Base-by-base conservation (phyloP, 192 early-diverging fungal genomes). In the Coemansia sp. region DNA sequence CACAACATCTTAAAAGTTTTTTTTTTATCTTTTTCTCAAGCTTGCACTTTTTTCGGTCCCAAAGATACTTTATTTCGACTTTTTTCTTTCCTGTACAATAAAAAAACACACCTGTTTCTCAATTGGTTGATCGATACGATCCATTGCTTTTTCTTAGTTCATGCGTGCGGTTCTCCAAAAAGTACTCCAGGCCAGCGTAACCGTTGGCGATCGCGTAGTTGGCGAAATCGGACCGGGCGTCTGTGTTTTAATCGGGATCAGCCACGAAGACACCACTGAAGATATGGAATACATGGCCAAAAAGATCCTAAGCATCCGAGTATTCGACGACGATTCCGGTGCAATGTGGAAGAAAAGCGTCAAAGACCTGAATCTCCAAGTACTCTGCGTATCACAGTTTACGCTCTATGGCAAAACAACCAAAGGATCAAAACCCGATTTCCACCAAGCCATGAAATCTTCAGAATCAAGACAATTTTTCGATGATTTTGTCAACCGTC, bases 301-400 rank as follows among this genome's bases (percentile, higher is more conserved):
- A 18, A 98, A 98, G 78, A 69, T 98, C 22, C 74, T 92, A 0
- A 88, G 73, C 42, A 72, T 96, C 22, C 86, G 89, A 7, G 82
- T 98, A 2, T 98, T 93, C 64, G 84, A 88, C n/a, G 86, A 88
- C 57, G 81, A 74, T 20, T 69, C 75, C 25, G 87, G 89, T 6
- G 69, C 68, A 32, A 87, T 89, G 83, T 98, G 94, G 96, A 88
- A 87, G 66, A 87, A 86, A 64, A 87, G 87, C 49, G 92, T 92
- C 61, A 87, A 87, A 57, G 91, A 94, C 61, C 64, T 86, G 7
- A 87, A 83, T 0, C 73, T 88, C 8, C 90, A 93, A 67, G 76
- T 98, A 10, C 77, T 98, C 40, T 91, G 91, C 82, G 93, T 96
- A 7, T 91, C 89, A 4, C 96, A 98, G 79, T 98, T 98, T 69